phyloP scores from a whole-genome alignment of 2,329 filamentous ascomycete species.

The Pestalotiopsis sp. region DNA sequence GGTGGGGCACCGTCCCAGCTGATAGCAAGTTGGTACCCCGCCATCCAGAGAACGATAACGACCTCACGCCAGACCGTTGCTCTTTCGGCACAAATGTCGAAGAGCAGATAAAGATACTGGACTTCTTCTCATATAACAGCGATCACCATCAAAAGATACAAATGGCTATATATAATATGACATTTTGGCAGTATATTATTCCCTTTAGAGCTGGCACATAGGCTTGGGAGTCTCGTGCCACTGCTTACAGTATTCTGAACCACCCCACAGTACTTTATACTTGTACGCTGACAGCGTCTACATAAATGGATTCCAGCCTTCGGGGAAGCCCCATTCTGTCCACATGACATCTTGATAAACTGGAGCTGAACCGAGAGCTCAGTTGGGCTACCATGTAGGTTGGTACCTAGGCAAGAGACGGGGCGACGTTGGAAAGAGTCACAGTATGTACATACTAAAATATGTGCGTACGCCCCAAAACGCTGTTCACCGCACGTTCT shows the following conservation, averaged over 20 bases:
- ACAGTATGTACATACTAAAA: not conserved
- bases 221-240: too few species aligned
- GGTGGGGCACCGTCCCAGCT: not conserved
- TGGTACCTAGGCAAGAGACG: not conserved
- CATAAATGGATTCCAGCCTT: not conserved
- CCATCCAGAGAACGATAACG: not conserved
- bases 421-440: not conserved
- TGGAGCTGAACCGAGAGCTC: not conserved
- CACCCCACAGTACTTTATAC: not conserved
- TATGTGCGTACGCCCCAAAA: not conserved
- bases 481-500: too few species aligned
- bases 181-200: too few species aligned
- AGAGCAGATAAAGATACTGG: too few species aligned
- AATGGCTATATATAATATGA: too few species aligned
- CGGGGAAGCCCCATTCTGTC: not conserved
- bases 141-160: too few species aligned
- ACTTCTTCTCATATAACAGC: too few species aligned
- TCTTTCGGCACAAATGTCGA: too few species aligned
- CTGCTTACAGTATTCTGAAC: too few species aligned
- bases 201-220: too few species aligned
- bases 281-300: not conserved
- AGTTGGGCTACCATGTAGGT: not conserved
- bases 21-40: constrained; percentile 14
- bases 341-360: not conserved
- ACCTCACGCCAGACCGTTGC: not conserved